Percentiles rank a stretch among this genome's conserved stretches.
phyloP scores from a whole-genome alignment of 169 alveolate species.

The Besnoitia besnoiti region DNA sequence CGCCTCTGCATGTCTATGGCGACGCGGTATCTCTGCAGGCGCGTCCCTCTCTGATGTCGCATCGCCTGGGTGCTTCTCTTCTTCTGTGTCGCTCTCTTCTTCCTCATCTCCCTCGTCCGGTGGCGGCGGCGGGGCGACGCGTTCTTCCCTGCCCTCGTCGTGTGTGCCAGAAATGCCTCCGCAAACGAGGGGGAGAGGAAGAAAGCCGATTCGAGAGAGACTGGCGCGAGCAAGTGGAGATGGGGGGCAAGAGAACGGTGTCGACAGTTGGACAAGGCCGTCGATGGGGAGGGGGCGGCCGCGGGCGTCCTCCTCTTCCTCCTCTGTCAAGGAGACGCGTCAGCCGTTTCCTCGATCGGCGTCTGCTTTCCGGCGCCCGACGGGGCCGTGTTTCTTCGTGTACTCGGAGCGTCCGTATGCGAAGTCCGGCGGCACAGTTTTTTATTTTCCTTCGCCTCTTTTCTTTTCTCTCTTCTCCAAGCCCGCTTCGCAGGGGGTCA shows the following conservation, averaged over 20 bases:
- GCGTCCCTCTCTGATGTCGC: too few species aligned
- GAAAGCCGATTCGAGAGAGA: background rate
- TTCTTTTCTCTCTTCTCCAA: background rate
- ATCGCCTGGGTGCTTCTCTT: background rate
- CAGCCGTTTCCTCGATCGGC: background rate
- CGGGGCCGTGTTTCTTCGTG: background rate
- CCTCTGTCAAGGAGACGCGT: background rate
- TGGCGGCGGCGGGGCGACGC: too few species aligned
- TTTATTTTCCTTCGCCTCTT: background rate
- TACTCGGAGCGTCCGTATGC: background rate
- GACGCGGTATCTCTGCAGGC: background rate
- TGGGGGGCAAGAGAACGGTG: too few species aligned
- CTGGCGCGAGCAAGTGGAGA: background rate
- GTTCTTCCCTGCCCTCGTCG: too few species aligned
- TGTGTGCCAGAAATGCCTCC: too few species aligned
- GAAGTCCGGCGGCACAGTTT: background rate
- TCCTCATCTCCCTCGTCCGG: background rate
- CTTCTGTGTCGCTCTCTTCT: background rate
- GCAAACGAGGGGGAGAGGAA: too few species aligned
- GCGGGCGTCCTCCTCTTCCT: too few species aligned
- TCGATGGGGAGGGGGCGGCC: too few species aligned
- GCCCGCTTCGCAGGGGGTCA: background rate
- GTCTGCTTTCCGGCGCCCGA: background rate
- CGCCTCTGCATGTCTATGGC: background rate
- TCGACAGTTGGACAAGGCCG: too few species aligned